These are phyloP conservation scores for Panicum virgatum DNA, from an alignment of 202 grass and related monocot species.

Conservation along the genomic window DNA sequence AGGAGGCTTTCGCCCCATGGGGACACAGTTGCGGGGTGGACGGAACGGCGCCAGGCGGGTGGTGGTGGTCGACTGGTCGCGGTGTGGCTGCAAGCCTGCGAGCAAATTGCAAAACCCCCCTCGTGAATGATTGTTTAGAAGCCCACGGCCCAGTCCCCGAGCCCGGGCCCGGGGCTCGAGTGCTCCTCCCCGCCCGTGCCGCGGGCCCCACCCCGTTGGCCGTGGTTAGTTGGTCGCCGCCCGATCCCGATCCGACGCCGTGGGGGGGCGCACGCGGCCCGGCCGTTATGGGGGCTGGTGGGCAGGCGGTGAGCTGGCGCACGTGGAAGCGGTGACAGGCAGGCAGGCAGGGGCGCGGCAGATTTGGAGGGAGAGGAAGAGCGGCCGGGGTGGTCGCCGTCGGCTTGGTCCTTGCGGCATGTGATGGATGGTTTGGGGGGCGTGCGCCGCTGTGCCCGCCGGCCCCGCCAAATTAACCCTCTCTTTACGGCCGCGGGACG, in stretches of 20 bases:
- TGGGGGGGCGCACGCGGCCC: too few relatives aligned
- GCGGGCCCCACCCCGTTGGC: background rate
- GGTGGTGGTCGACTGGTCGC: too few relatives aligned
- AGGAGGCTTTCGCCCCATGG: too few relatives aligned
- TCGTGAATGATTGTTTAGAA: slow-evolving; percentile 24
- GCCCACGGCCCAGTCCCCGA: slow-evolving; percentile 33
- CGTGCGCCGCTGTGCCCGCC: background rate
- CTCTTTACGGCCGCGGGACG: background rate
- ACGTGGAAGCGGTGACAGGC: slow-evolving; percentile 20
- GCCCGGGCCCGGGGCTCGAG: slow-evolving; percentile 28
- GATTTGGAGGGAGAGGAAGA: too few relatives aligned
- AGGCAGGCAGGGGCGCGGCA: too few relatives aligned
- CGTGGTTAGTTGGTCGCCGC: background rate
- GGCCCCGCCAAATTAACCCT: background rate
- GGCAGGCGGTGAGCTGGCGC: slow-evolving; percentile 43
- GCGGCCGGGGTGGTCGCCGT: too few relatives aligned
- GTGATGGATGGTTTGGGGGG: background rate
- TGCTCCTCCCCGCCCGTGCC: background rate
- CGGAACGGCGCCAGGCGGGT: background rate
- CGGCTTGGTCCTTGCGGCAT: background rate
- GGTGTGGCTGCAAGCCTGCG: background rate
- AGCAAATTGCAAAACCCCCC: too few relatives aligned
- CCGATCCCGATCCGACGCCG: background rate
- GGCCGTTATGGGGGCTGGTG: background rate
- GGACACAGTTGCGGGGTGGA: slow-evolving; percentile 14